Conservation (phyloP, 192 early-diverging fungal genomes). For the Coemansia sp. region DNA sequence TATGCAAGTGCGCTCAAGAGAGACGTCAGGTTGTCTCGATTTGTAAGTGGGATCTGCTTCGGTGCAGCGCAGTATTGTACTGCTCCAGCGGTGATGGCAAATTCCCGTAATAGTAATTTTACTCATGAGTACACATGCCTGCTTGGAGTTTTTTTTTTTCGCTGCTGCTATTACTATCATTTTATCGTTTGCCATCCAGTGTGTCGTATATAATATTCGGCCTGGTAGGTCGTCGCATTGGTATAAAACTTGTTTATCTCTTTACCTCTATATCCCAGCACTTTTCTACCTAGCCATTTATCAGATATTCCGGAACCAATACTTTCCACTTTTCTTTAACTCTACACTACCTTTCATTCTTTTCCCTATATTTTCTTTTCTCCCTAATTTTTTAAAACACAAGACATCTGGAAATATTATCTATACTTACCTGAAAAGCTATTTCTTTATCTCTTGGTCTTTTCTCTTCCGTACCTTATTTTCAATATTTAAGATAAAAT, state of each 20-base stretch:
- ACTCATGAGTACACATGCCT: background rate
- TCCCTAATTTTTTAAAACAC: background rate
- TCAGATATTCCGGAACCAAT: no score
- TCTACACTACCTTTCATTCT: no score
- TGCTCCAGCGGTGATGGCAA: background rate
- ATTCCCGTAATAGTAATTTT: constrained; percentile 4
- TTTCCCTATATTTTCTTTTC: background rate
- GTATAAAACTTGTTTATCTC: background rate
- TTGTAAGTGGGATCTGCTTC: background rate
- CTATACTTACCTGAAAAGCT: no score
- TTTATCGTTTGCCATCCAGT: background rate
- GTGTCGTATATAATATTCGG: no score
- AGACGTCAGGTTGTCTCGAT: background rate
- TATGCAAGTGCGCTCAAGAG: background rate
- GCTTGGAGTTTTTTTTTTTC: no score
- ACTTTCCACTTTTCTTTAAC: no score
- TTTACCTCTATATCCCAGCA: background rate
- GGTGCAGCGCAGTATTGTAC: constrained; percentile 4
- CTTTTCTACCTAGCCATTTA: no score
- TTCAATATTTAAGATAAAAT: no score
- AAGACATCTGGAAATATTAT: no score
- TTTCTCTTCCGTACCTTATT: no score
- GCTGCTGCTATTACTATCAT: background rate
- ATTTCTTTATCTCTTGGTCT: no score
- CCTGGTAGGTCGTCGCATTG: no score